Conservation (phyloP, 31 red algal species). For the Asparagopsis taxiformis region DNA sequence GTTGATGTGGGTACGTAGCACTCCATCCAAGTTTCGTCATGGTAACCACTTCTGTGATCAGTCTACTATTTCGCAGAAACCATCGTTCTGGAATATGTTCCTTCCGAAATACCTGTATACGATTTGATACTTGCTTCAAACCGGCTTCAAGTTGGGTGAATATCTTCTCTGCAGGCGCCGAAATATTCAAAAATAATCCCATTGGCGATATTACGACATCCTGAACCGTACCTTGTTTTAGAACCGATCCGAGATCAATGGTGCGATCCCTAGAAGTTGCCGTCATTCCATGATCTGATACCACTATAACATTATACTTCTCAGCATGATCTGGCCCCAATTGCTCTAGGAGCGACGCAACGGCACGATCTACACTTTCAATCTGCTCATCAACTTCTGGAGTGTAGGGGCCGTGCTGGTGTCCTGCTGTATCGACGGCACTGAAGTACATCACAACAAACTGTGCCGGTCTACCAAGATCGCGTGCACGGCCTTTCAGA, state of each 20-base stretch:
- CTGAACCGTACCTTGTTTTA: constrained; percentile 36
- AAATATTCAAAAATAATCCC: constrained; percentile 39
- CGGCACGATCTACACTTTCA: constrained; percentile 29
- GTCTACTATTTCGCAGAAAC: constrained; percentile 36
- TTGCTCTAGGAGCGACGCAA: constrained; percentile 28
- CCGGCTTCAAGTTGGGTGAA: constrained; percentile 16
- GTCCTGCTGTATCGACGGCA: constrained; percentile 64
- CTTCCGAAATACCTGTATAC: constrained; percentile 37
- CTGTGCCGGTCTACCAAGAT: constrained; percentile 29
- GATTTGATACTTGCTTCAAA: constrained; percentile 13
- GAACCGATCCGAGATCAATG: constrained; percentile 30
- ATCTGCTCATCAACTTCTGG: constrained; percentile 51
- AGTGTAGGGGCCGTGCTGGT: constrained; percentile 65
- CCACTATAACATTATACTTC: constrained; percentile 45
- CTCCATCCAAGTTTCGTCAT: constrained; percentile 54
- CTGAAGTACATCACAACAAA: constrained; percentile 78
- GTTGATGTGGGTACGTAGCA: constrained; percentile 55
- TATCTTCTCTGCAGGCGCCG: constrained; percentile 19
- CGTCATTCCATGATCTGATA: constrained; percentile 90
- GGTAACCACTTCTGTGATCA: constrained; percentile 44
- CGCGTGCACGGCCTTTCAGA: constrained; percentile 29
- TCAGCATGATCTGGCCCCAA: constrained; percentile 20
- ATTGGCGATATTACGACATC: constrained; percentile 37
- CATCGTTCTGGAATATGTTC: constrained; percentile 53
- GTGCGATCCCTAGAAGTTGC: constrained; percentile 19